Evolutionary conservation across 2,329 filamentous ascomycete species (phyloP).

Genomic region (Magnaporthiopsis poae): DNA sequence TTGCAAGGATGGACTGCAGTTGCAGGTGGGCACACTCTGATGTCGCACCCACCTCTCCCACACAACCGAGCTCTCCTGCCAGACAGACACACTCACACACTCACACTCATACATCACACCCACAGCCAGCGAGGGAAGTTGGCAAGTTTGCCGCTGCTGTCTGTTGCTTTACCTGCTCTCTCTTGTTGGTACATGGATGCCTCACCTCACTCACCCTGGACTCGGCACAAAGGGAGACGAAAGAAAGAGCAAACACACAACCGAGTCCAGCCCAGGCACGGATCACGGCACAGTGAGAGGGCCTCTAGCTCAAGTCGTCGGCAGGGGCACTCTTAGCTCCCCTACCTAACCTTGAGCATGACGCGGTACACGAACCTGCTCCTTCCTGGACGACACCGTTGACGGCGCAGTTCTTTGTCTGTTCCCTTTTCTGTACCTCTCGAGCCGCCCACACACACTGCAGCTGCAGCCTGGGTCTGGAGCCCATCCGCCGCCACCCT

Average conservation of each 20-base stretch:
- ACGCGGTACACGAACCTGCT: neutral
- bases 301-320: neutral
- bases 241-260: neutral
- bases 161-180: too few species aligned
- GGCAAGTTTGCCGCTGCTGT: neutral
- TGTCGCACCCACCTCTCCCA: neutral
- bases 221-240: neutral
- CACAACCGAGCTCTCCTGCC: neutral
- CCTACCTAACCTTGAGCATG: neutral
- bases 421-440: neutral
- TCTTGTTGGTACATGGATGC: neutral
- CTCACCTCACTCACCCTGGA: too few species aligned
- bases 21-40: neutral
- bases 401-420: neutral
- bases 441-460: too few species aligned
- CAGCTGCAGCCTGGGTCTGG: neutral
- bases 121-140: neutral
- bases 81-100: neutral
- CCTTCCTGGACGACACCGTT: neutral
- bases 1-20: too few species aligned
- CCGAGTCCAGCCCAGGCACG: neutral
- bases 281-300: neutral
- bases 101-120: too few species aligned
- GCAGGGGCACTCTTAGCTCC: neutral
- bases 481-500: neutral